Evolutionary conservation across 2,329 filamentous ascomycete genomes (phyloP), one percentile per base, ranked within the genome.

Genomic region (Pseudogymnoascus sp.): DNA sequence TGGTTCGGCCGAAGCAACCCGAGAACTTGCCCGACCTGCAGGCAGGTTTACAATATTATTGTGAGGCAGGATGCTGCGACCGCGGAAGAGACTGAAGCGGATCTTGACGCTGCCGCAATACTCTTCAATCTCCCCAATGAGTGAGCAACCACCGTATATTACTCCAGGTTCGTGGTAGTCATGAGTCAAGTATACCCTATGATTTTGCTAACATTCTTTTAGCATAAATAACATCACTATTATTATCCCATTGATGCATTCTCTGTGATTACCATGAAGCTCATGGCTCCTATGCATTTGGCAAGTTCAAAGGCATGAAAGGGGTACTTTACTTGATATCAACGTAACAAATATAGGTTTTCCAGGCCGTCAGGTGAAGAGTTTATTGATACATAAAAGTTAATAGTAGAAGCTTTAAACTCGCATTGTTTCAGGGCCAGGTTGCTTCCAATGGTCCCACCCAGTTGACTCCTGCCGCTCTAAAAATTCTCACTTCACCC

Each of bases 401-500:
- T 57, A 57, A 57, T 57, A 57, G 21, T 19, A 33, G 50, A 33
- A 57, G 1, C 15, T 9, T 19, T 4, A 19, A 57, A 33, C 26
- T 33, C 50, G 50, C 17, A 61, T 26, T 13, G 35, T 61, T 38
- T 61, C 59, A 61, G 15, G 59, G 59, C 72, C 72, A 74, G 10
- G 26, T 65, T 9, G 71, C 63, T 36, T 73, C 68, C 47, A 74
- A 62, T 11, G 67, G 63, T 26, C 68, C 71, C 10, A 67, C 40
- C 72, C 73, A 74, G 31, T 42, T 67, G 61, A 69, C 68, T 1
- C 67, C 68, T 10, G 74, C 71, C 7, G 71, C 67, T 38, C 73
- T 68, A 47, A 71, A 75, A 8, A 73, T 72, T 60, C 70, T 70
- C 17, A 73, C 69, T 44, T 74, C 69, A 7, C 73, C 73, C 31